Base-by-base conservation (phyloP, 169 alveolate species). In the Eimeria maxima region DNA sequence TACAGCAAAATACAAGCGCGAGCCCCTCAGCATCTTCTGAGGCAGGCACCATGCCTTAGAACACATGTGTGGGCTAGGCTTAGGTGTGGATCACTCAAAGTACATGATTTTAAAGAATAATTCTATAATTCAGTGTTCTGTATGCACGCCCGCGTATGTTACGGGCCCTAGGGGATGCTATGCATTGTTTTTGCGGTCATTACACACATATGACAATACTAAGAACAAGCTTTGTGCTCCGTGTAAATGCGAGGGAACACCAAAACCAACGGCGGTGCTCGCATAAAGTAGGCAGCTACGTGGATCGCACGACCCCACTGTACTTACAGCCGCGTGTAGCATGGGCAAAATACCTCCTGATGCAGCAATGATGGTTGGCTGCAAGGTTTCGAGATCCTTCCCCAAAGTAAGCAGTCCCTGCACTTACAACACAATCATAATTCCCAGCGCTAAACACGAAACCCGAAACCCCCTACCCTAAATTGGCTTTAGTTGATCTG, bases 321-420 rank as follows among this genome's bases (percentile, higher is more conserved):
- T 86, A 63, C 93, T 86, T 86, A 86, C 93, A 20, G 93, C 93
- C 3, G 93, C 55, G 27, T 86, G 93, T 24, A 86, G 42, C 93
- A 86, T 16, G 4, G 76, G 93, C 67, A 86, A 47, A 29, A 86
- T 86, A 29, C 93, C 93, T 27, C 93, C 93, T 18, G 93, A 55
- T 38, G 81, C 93, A 24, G 93, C 74, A 57, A 86, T 13, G 18
- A 86, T 22, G 47, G 93, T 33, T 86, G 93, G 93, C 13, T 60
- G 76, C 27, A 86, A 8, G 33, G 76, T 7, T 22, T 7, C 80
- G 22, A 86, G 80, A 42, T 86, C 93, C 7, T 86, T 80, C 93
- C 60, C 55, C 60, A 86, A 60, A 33, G 93, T 63, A 65, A 86
- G 93, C 93, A 86, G 67, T 38, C 93, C 93, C 93, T 86, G 93